phyloP scores from a whole-genome alignment of 1,284 basidiomycete species.

The Anthracocystis panici-leucophaei region DNA sequence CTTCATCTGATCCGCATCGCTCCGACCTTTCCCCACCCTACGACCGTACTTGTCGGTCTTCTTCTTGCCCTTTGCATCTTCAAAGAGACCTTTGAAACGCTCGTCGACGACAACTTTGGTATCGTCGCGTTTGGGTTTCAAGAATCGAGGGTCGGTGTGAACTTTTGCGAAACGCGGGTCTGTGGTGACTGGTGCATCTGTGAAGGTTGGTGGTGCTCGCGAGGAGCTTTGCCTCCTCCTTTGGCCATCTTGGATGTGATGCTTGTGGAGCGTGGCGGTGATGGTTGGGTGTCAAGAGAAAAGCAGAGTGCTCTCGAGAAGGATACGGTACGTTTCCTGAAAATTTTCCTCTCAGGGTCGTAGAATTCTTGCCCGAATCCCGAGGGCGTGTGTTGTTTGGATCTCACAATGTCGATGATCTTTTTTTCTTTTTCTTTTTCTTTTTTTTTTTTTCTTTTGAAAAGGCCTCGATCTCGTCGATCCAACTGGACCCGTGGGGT shows the following conservation, averaged over 20 bases:
- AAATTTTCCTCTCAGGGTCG: conserved; percentile 17
- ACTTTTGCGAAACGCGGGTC: conserved; percentile 81
- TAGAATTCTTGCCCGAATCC: conserved; percentile 4
- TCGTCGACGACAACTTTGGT: conserved; percentile 90
- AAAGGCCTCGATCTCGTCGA: not conserved
- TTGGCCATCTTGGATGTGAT: conserved; percentile 25
- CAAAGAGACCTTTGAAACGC: conserved; percentile 79
- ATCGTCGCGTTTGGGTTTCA: conserved; percentile 81
- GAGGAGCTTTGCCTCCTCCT: conserved; percentile 18
- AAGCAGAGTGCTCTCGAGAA: not conserved
- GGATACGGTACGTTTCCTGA: not conserved
- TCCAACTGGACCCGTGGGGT: not conserved
- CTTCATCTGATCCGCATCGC: conserved; percentile 56
- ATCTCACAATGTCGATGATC: not conserved
- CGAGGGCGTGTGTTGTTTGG: not conserved
- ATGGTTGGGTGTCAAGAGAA: not conserved
- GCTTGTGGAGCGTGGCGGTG: not conserved
- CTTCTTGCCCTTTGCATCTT: conserved; percentile 47
- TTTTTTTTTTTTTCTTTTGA: too few species aligned
- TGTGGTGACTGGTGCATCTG: conserved; percentile 40
- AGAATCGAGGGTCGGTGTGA: conserved; percentile 91
- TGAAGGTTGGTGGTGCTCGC: conserved; percentile 7
- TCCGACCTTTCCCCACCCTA: conserved; percentile 71
- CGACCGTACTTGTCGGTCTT: conserved; percentile 94
- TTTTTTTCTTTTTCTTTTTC: too few species aligned